phyloP scores from a whole-genome alignment of 768 basidiomycete genomes.

The Boletus subparvulus region DNA sequence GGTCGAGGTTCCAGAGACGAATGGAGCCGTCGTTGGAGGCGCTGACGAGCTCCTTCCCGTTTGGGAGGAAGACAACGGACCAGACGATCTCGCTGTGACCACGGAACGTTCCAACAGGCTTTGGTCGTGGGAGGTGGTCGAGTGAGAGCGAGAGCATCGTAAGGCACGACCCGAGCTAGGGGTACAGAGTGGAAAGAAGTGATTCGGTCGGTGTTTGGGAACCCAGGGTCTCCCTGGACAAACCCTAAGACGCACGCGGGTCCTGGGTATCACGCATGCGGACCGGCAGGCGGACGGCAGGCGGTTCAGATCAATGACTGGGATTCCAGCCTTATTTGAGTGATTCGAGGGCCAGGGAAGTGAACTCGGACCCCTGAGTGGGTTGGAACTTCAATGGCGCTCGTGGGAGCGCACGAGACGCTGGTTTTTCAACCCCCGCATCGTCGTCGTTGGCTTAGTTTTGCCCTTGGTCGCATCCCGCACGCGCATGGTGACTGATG shows the following conservation, averaged over 20 bases:
- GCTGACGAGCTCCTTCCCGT: constrained; percentile 24
- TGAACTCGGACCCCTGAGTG: constrained; percentile 32
- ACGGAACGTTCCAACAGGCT: constrained; percentile 21
- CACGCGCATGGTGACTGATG: constrained; percentile 2
- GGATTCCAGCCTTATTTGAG: constrained; percentile 33
- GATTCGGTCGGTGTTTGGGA: constrained; percentile 24
- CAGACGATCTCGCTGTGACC: constrained; percentile 31
- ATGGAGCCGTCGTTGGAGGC: constrained; percentile 32
- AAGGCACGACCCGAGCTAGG: constrained; percentile 23
- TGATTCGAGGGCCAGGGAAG: constrained; percentile 25
- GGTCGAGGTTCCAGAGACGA: constrained; percentile 31
- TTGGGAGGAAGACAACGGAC: constrained; percentile 30
- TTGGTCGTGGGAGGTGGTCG: constrained; percentile 27
- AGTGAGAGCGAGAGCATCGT: constrained; percentile 33
- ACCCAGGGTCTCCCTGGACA: constrained; percentile 27
- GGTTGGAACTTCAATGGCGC: constrained; percentile 14
- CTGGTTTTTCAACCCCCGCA: constrained; percentile 3
- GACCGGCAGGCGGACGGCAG: constrained; percentile 34
- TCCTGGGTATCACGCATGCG: constrained; percentile 31
- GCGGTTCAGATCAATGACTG: constrained; percentile 33
- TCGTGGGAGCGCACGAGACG: constrained; percentile 28
- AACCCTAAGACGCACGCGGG: constrained; percentile 33
- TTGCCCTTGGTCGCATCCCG: constrained; percentile 1
- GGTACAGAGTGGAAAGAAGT: constrained; percentile 20
- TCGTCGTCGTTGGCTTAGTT: background rate